Evolutionary conservation across 164 flowering plant species (phyloP).

Genomic region (Paratinospora sagittata): DNA sequence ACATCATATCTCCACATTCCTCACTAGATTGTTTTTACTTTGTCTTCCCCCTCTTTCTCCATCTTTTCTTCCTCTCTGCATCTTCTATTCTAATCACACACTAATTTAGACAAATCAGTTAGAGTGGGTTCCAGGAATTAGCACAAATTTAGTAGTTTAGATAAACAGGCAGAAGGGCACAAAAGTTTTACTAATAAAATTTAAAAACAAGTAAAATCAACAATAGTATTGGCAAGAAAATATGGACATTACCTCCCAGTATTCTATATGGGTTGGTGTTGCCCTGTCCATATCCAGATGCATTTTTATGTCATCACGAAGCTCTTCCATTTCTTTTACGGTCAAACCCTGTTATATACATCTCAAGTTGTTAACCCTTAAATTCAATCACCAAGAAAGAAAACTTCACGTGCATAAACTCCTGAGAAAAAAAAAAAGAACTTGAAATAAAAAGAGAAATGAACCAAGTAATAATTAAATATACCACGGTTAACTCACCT

Average conservation of each 20-base stretch:
- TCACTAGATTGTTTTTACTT: too few species aligned
- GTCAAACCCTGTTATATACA: slow-evolving; percentile 66
- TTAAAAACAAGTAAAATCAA: not conserved
- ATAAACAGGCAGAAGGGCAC: not conserved
- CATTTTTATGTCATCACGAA: slow-evolving; percentile 90
- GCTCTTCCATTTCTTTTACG: slow-evolving; percentile 93
- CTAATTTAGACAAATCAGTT: too few species aligned
- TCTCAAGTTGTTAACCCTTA: not conserved
- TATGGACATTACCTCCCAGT: slow-evolving; percentile 73
- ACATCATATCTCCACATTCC: too few species aligned
- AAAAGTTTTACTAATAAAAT: not conserved
- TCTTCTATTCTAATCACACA: too few species aligned
- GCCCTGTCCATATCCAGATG: slow-evolving; percentile 78
- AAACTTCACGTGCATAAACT: not conserved
- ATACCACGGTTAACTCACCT: too few species aligned
- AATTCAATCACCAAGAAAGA: not conserved
- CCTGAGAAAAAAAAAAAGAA: not conserved
- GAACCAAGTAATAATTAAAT: too few species aligned
- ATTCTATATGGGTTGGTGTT: slow-evolving; percentile 70
- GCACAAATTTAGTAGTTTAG: too few species aligned
- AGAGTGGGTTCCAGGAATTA: too few species aligned
- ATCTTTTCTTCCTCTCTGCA: too few species aligned
- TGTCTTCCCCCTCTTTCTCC: too few species aligned
- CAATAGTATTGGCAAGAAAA: not conserved
- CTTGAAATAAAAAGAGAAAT: not conserved